Evolutionary conservation across 306 rosid genomes (phyloP), one percentile per base, ranked within the genome.

Genomic region (Oemleria cerasiformis): DNA sequence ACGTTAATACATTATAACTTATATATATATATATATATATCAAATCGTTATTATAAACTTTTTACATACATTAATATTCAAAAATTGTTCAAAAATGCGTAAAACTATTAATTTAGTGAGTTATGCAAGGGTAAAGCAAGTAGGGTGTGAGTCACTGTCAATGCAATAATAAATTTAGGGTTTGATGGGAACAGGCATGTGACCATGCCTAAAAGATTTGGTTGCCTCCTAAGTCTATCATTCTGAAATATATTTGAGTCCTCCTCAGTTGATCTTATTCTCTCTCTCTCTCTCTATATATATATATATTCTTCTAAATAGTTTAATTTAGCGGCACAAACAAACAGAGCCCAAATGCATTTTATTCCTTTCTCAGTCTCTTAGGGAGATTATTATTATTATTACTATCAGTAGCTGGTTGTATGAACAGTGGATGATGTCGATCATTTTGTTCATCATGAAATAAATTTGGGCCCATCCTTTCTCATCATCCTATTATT

Each of bases 161-260:
- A 51, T 41, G 77, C 87, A 30, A 30, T 30, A 79, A 80, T 85
- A 77, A 87, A 85, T 83, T 73, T 68, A n/a, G 68, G 76, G 67
- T 30, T 59, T n/a, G 79, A 77, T 71, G 74, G 79, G 58, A 64
- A 68, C 71, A 42, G 20, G 72, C 84, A 82, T 74, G 92, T 80
- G 84, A 80, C 71, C 72, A 72, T 72, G 86, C 73, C 43, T 77
- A 81, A 82, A 82, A 79, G 80, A 84, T 82, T 84, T 86, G 64
- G 76, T 79, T 72, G 57, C 70, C 72, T 74, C 61, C 74, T 70
- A 23, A 14, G 20, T 58, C 42, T 30, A 30, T 30, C 36, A 30
- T 30, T 30, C 36, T 30, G 36, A 1, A 30, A 30, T 30, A 30
- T 30, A 30, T 30, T 7, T 58, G 63, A 13, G 40, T 12, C 36